Base-by-base conservation (phyloP, 345 rosid species). In the Lepidium sativum region DNA sequence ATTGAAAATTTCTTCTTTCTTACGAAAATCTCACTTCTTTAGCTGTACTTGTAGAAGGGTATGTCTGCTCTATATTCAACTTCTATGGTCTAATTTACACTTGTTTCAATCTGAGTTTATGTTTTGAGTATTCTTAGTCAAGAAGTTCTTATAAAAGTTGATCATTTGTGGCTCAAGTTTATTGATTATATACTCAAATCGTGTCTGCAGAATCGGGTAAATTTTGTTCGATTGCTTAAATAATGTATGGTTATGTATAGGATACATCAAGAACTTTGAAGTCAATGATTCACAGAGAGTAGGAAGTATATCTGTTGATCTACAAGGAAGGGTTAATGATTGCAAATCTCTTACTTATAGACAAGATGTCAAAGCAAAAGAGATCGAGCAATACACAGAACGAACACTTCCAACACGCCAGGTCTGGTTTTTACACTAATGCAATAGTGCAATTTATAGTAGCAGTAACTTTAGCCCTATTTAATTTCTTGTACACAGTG, bases 281-380 rank as follows among this genome's bases (percentile, higher is more conserved):
- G 95, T 86, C 61, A 31, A 74, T 65, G 95, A 94, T 79, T 96
- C 87, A 29, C 97, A 83, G 9, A 77, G 99, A 72, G 96, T 88
- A 70, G 96, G 99, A 13, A 86, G 71, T 79, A 85, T 94, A 71
- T 82, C 81, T 16, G 95, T 88, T 69, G 89, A 88, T 72, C 79
- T 90, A 6, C 95, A 86, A 56, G 99, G 99, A 20, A 85, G 96
- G 77, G 77, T 94, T 37, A 90, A 78, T 42, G 96, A 94, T 70
- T 88, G 95, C 57, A 75, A 76, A 56, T 95, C 96, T 44, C 86
- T 94, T 35, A 88, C 88, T 34, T 85, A 86, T 60, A 81, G 99
- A 71, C 97, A 88, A 73, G 99, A 94, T 73, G 50, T 94, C 60
- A 86, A 81, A 77, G 96, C 92, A 8, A 86, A 76, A 55, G 86